Evolutionary conservation across 257 asterid genomes (phyloP).

Genomic region (Anisodus tanguticus): DNA sequence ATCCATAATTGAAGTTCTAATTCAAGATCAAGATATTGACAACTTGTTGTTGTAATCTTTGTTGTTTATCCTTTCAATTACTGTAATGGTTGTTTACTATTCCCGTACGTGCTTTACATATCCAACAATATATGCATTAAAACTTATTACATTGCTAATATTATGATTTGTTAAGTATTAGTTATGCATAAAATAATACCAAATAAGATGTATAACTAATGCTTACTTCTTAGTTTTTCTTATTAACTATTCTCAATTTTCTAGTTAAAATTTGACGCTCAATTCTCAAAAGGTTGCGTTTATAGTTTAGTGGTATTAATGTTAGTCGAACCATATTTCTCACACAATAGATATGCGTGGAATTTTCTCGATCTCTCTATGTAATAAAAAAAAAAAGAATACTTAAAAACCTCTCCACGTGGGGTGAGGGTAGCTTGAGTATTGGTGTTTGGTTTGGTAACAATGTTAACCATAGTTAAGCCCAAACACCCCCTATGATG

Average conservation of each 20-base stretch:
- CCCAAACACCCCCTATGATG: neutral
- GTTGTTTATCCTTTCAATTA: too few relatives aligned
- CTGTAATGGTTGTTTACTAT: too few relatives aligned
- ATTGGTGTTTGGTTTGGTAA: constrained; percentile 22
- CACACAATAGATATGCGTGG: neutral
- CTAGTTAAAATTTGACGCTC: neutral
- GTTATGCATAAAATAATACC: too few relatives aligned
- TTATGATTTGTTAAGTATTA: too few relatives aligned
- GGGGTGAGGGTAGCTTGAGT: constrained; percentile 7
- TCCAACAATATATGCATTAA: too few relatives aligned
- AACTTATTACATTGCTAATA: too few relatives aligned
- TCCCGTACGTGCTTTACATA: too few relatives aligned
- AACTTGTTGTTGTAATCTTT: too few relatives aligned
- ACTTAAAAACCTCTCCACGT: neutral
- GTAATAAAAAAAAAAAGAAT: neutral
- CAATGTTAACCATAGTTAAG: constrained; percentile 31
- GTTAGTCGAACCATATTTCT: neutral
- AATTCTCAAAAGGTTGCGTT: neutral
- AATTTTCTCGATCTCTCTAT: neutral
- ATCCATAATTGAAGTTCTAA: too few relatives aligned
- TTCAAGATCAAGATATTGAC: too few relatives aligned
- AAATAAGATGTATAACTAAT: too few relatives aligned
- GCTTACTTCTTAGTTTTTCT: neutral
- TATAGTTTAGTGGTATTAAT: neutral
- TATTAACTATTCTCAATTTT: neutral